Evolutionary conservation across 2,329 filamentous ascomycete species (phyloP), one percentile per base, ranked within the genome.

Genomic region (Sclerotinia nivalis): DNA sequence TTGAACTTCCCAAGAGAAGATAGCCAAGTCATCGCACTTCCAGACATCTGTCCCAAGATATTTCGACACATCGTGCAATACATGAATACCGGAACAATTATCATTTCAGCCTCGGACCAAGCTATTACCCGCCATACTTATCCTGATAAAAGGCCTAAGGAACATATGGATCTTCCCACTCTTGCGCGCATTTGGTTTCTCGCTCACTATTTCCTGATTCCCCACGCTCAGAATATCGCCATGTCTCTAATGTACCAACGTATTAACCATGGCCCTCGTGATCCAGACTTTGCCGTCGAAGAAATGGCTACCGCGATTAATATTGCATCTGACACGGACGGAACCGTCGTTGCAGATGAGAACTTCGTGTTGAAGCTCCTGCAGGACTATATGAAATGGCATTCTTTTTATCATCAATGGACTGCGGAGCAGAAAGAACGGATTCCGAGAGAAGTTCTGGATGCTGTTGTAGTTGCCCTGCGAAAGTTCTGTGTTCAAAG

Each of bases 31-130:
- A 25, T 60, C 37, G 37, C 18, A 13, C 56, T 60, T 43, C 37
- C n/a, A 28, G n/a, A 60, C 18, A 20, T 28, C 6, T 60, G 56
- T 20, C 56, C 56, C 56, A 43, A 60, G 13, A 28, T 28, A 20
- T 60, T 60, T 28, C n/a, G 15, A 2, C 56, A 60, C 40, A 60
- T 60, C 15, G 37, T 60, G 20, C 56, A 60, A 60, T 60, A 60
- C n/a, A 22, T 60, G 37, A 60, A 60, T 15, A 28, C 56, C 3
- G n/a, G 18, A 43, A 28, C 56, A 59, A 59, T 59, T 22, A 18
- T 43, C n/a, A 10, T 59, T 13, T n/a, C 56, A 13, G 10, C 9
- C 22, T 20, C 31, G 4, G 25, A 56, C 25, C 12, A 25, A 52
- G 47, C 18, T n/a, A 22, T 50, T n/a, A 2, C 7, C 12, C 22